Evolutionary conservation across 169 alveolate species (phyloP), one percentile per base, ranked within the genome.

Genomic region (Perkinsus olseni): DNA sequence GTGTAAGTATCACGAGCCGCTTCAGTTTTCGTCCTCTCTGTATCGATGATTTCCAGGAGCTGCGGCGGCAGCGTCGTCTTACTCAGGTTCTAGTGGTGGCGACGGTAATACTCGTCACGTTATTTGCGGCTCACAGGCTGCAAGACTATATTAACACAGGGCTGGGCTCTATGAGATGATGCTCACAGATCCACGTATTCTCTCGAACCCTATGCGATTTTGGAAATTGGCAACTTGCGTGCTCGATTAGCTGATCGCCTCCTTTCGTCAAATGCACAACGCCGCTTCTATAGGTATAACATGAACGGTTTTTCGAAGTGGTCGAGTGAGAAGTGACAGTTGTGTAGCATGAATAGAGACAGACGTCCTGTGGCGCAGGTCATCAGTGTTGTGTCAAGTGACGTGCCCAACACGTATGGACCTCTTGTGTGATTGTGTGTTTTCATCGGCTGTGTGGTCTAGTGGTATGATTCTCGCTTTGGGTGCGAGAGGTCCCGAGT

Each of bases 401-500:
- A 45, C 17, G 62, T 45, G 62, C 62, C 24, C 17, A n/a, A 45
- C 62, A 45, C 62, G 62, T 45, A 45, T 45, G 24, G 24, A 45
- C 6, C 62, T 10, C 17, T 45, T 45, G 62, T 45, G 6, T 45
- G 62, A 45, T 45, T 45, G 62, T 45, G 62, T 45, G 6, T 45
- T 45, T 17, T 6, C 17, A 45, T 45, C 62, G 96, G 96, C 96
- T 95, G 96, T 98, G 97, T 97, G 98, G 99, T 98, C 99, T 98
- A 98, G 99, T 97, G 99, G 99, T 97, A 98, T 98, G 99, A 98
- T 98, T 98, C 99, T 97, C 98, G 98, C 98, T 98, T 98, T 95
- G 99, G 99, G 99, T 98, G 98, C 98, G 98, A 97, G 99, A 98
- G 99, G 99, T 97, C 99, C 99, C 99, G 99, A 99, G 99, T 98